Evolutionary conservation across 306 rosid species (phyloP).

Genomic region (Sicyos baderoa): DNA sequence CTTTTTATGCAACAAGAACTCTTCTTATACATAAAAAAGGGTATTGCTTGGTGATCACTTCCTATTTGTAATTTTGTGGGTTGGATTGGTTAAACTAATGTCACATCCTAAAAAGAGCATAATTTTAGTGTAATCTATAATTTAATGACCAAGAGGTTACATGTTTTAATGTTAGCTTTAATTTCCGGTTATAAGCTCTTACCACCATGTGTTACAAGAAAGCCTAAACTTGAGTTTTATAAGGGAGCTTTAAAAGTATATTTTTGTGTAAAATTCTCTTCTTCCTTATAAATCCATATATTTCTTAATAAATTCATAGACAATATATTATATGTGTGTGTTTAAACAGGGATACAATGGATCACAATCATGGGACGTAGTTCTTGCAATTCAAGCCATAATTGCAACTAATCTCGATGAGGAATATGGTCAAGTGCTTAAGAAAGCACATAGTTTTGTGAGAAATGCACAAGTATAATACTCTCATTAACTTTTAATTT

Average conservation of each 20-base stretch:
- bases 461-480: constrained; percentile 43
- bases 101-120: too few relatives aligned
- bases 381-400: constrained; percentile 31
- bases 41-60: neutral
- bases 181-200: too few relatives aligned
- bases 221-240: neutral
- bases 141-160: too few relatives aligned
- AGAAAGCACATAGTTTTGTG: constrained; percentile 28
- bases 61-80: neutral
- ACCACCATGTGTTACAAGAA: too few relatives aligned
- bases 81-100: neutral
- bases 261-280: too few relatives aligned
- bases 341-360: constrained; percentile 56
- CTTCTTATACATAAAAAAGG: too few relatives aligned
- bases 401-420: constrained; percentile 20
- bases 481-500: neutral
- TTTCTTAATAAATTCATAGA: neutral
- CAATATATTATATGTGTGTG: neutral
- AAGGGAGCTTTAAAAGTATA: constrained; percentile 26
- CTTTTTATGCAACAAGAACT: too few relatives aligned
- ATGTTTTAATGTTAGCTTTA: too few relatives aligned
- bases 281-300: too few relatives aligned
- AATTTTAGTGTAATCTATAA: too few relatives aligned
- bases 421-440: constrained; percentile 18
- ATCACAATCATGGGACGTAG: constrained; percentile 44